These are phyloP conservation scores for Chlamydomonas sp. DNA, from an alignment of 139 green algal genomes.

Conservation along the genomic window DNA sequence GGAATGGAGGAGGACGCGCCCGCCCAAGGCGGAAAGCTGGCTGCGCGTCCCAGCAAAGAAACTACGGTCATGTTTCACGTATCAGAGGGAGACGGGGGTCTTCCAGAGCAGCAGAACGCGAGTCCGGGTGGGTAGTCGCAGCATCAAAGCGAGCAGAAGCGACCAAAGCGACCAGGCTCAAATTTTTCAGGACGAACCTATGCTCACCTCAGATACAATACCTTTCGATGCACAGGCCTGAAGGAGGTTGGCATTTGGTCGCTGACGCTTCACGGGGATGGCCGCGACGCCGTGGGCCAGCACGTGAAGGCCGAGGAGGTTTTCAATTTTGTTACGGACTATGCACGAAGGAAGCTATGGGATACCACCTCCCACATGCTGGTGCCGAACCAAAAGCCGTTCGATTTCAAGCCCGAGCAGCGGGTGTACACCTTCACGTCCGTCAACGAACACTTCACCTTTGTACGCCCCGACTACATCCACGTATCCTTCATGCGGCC, in stretches of 20 bases:
- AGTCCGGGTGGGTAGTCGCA: too few species aligned
- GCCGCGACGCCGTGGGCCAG: background rate
- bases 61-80: too few species aligned
- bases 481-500: background rate
- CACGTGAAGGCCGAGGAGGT: background rate
- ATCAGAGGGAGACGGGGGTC: too few species aligned
- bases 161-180: too few species aligned
- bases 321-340: background rate
- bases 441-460: slow-evolving; percentile 15
- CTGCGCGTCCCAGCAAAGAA: too few species aligned
- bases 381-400: background rate
- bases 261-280: background rate
- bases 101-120: too few species aligned
- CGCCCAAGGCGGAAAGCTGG: too few species aligned
- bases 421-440: background rate
- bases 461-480: slow-evolving; percentile 3
- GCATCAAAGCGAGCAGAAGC: too few species aligned
- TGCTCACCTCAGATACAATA: too few species aligned
- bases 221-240: background rate
- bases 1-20: too few species aligned
- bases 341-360: background rate
- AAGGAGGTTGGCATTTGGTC: background rate
- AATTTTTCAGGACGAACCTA: too few species aligned
- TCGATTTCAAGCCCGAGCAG: background rate
- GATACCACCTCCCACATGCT: slow-evolving; percentile 4